Evolutionary conservation across 371 early-diverging fungal genomes (phyloP).

Genomic region (Apophysomyces variabilis): DNA sequence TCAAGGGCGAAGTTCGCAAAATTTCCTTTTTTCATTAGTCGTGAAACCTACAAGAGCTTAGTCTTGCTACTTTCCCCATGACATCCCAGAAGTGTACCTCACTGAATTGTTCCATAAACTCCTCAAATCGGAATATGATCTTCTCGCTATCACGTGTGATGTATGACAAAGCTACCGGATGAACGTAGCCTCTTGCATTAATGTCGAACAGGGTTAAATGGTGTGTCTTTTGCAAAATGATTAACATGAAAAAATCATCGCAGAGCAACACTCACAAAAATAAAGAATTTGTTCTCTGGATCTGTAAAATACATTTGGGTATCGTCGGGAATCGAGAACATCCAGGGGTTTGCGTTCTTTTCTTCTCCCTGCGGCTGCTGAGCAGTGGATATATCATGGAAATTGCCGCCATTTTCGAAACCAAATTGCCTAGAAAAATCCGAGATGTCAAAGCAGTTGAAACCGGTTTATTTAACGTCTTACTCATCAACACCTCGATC

Average conservation of each 20-base stretch:
- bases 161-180: conserved; percentile 62
- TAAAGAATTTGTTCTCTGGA: conserved; percentile 53
- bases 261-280: conserved; percentile 48
- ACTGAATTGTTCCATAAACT: conserved; percentile 44
- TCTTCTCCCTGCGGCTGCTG: conserved; percentile 12
- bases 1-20: conserved; percentile 59
- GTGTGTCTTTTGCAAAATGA: conserved; percentile 49
- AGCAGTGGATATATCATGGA: not conserved
- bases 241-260: not conserved
- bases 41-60: conserved; percentile 33
- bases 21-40: conserved; percentile 61
- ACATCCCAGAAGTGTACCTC: conserved; percentile 21
- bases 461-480: not conserved
- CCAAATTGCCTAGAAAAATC: conserved; percentile 16
- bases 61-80: not conserved
- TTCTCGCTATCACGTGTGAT: conserved; percentile 59
- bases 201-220: conserved; percentile 66
- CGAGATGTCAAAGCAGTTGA: not conserved
- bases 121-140: conserved; percentile 51
- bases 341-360: conserved; percentile 6
- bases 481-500: conserved; percentile 53
- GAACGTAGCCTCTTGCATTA: conserved; percentile 63
- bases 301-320: conserved; percentile 63
- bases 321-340: conserved; percentile 63
- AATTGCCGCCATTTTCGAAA: conserved; percentile 6